Evolutionary conservation across 2,329 filamentous ascomycete genomes (phyloP).

Genomic region (Ascochyta viciae-villosae): DNA sequence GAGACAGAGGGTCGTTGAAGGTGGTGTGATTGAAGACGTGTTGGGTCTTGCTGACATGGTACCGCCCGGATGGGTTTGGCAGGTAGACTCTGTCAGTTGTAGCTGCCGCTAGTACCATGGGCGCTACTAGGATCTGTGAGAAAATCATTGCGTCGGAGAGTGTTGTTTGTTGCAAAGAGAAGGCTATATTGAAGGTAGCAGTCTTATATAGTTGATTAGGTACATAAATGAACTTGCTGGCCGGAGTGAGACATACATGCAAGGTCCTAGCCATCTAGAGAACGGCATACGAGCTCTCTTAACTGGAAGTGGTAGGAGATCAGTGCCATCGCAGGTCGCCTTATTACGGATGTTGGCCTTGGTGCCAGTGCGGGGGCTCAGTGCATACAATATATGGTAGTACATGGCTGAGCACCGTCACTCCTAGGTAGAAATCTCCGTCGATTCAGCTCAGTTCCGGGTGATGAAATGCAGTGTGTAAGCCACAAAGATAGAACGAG

Average conservation of each 20-base stretch:
- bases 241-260: not conserved
- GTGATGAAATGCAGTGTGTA: not conserved
- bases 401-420: too few relatives aligned
- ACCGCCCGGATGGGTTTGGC: not conserved
- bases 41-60: not conserved
- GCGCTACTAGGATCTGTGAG: not conserved
- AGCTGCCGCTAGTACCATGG: not conserved
- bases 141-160: not conserved
- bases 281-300: not conserved
- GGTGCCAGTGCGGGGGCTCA: too few relatives aligned
- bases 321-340: too few relatives aligned
- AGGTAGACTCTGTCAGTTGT: not conserved
- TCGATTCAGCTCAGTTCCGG: not conserved
- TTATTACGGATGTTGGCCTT: not conserved
- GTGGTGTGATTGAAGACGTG: not conserved
- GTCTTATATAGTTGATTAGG: not conserved
- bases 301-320: not conserved
- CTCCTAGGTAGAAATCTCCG: too few relatives aligned
- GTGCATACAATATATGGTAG: too few relatives aligned
- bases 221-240: not conserved
- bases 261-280: not conserved
- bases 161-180: not conserved
- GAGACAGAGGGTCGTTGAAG: not conserved
- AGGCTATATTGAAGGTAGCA: not conserved
- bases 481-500: not conserved